These are phyloP conservation scores for Coprinopsis cinerea DNA, from an alignment of 768 basidiomycete genomes.

Conservation along the genomic window DNA sequence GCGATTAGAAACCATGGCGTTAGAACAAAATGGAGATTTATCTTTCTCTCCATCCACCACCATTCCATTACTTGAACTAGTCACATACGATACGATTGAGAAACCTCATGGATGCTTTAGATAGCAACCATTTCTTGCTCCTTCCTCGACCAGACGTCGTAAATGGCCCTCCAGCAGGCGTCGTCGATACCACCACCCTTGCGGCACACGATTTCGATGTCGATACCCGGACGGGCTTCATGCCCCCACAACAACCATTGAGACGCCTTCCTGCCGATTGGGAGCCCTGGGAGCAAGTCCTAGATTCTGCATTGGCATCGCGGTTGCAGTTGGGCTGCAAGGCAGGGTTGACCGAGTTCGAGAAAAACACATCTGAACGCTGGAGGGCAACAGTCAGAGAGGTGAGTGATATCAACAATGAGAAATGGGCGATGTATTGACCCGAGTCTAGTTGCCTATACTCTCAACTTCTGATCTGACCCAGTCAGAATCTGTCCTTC, in stretches of 20 bases:
- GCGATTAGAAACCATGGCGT: too few species aligned
- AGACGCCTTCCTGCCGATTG: conserved; percentile 59
- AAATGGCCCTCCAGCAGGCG: conserved; percentile 20
- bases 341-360: conserved; percentile 28
- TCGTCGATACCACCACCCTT: conserved; percentile 42
- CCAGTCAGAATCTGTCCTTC: conserved; percentile 49
- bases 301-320: conserved; percentile 38
- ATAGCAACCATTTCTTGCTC: conserved; percentile 24
- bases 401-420: conserved; percentile 25
- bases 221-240: conserved; percentile 85
- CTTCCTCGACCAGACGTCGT: conserved; percentile 26
- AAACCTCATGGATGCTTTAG: conserved; percentile 8
- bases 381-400: conserved; percentile 44
- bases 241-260: conserved; percentile 73
- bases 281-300: conserved; percentile 43
- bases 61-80: too few species aligned
- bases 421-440: background rate
- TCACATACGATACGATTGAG: too few species aligned
- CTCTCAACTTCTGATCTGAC: conserved; percentile 41
- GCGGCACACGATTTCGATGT: conserved; percentile 89
- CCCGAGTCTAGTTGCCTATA: conserved; percentile 40
- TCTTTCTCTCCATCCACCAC: too few species aligned
- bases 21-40: too few species aligned
- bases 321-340: conserved; percentile 51
- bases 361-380: conserved; percentile 29